Conservation (phyloP, 495 filamentous ascomycete genomes). For the Aspergillus asperescens region DNA sequence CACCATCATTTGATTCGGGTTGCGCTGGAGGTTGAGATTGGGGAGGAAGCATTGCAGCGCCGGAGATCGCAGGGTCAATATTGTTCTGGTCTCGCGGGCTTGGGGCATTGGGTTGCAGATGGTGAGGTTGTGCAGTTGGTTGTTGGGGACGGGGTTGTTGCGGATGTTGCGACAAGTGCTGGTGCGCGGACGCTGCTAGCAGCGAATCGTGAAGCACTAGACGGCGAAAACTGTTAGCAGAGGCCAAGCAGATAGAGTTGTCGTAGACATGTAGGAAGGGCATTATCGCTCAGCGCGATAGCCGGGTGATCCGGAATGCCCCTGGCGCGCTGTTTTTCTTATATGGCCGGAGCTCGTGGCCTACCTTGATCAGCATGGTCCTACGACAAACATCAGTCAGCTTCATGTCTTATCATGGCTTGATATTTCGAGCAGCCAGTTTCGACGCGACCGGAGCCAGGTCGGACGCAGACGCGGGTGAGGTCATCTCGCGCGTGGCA, state of each 20-base stretch:
- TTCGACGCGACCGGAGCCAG: slow-evolving; percentile 11
- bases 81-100: slow-evolving; percentile 47
- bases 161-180: slow-evolving; percentile 38
- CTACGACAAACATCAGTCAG: slow-evolving; percentile 22
- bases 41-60: slow-evolving; percentile 36
- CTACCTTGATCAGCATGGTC: slow-evolving; percentile 51
- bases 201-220: slow-evolving; percentile 53
- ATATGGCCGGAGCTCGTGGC: slow-evolving; percentile 19
- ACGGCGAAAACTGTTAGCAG: slow-evolving; percentile 20
- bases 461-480: background rate
- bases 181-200: slow-evolving; percentile 38
- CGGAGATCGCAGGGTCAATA: slow-evolving; percentile 51
- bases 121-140: slow-evolving; percentile 33
- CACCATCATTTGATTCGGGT: slow-evolving; percentile 34
- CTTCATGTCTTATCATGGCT: slow-evolving; percentile 8
- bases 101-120: slow-evolving; percentile 38
- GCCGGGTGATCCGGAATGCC: background rate
- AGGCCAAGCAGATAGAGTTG: background rate
- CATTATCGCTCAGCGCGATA: background rate
- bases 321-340: background rate
- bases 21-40: slow-evolving; percentile 37
- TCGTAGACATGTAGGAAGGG: background rate
- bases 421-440: background rate
- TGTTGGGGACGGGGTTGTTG: slow-evolving; percentile 36
- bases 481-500: slow-evolving; percentile 10